phyloP scores from a whole-genome alignment of 192 early-diverging fungal species.

The Pilaira anomala region DNA sequence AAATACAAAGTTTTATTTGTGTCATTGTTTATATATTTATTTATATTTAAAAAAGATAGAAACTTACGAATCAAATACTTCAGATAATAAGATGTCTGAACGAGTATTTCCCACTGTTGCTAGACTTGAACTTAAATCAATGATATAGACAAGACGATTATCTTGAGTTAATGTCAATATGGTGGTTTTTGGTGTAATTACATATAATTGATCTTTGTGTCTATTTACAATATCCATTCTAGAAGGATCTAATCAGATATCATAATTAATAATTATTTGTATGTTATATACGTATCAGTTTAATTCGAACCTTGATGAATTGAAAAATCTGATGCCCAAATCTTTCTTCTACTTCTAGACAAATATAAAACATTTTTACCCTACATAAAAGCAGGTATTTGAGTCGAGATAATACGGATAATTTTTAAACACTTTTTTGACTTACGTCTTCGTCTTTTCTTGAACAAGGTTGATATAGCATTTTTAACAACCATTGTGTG shows the following conservation, averaged over 20 bases:
- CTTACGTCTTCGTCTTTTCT: conserved; percentile 21
- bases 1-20: neutral
- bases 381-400: neutral
- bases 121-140: conserved; percentile 68
- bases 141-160: conserved; percentile 63
- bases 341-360: conserved; percentile 18
- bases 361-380: conserved; percentile 23
- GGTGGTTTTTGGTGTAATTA: conserved; percentile 61
- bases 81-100: conserved; percentile 42
- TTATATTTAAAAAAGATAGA: neutral
- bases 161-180: conserved; percentile 57
- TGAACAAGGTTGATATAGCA: conserved; percentile 20
- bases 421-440: neutral
- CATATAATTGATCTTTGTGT: conserved; percentile 29
- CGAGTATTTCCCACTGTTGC: conserved; percentile 47
- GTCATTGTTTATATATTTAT: neutral
- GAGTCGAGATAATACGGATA: neutral
- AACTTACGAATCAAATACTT: conserved; percentile 50
- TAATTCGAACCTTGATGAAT: conserved; percentile 2
- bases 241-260: neutral
- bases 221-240: neutral
- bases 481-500: conserved; percentile 26
- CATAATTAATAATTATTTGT: neutral
- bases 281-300: neutral
- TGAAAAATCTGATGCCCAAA: conserved; percentile 12